Evolutionary conservation across 495 filamentous ascomycete species (phyloP), one percentile per base, ranked within the genome.

Genomic region (Cenococcum geophilum): DNA sequence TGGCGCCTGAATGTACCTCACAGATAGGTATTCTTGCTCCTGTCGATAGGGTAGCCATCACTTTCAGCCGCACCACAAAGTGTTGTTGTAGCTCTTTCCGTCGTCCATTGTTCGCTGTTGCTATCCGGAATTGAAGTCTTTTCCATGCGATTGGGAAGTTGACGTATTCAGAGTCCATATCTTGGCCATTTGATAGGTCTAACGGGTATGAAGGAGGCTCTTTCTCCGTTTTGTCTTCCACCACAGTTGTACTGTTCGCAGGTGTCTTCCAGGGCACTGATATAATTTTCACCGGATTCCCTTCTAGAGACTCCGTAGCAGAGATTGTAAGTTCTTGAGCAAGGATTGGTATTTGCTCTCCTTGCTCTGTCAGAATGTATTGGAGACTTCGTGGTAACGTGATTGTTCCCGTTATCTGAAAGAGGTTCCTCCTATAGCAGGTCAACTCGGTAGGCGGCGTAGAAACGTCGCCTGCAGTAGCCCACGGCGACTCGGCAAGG

Each of bases 211-310:
- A 78, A 5, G 80, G 76, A 0, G 84, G 84, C 62, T 87, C 84
- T 60, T 82, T 83, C 72, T 87, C 84, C 11, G 79, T 74, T 73
- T 86, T 87, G 43, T 82, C 80, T 62, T 82, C 80, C 74, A 40
- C 75, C 74, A 40, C 76, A 74, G 70, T 78, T 82, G 77, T 78
- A 43, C 80, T 81, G 48, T 86, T 86, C 45, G 86, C 86, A 3
- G 84, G 84, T 16, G 89, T 91, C 75, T 95, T 93, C 90, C 91
- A 96, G 0, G 91, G 91, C 32, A 96, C 91, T 2, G 86, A 89
- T 42, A 96, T 95, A 58, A 96, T 90, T 76, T 95, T 92, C 20
- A 92, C 89, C 0, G 85, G 70, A 62, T 91, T 91, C 22, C 89
- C 88, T 70, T 96, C 91, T 8, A 95, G 91, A 11, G 88, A 92